phyloP scores from a whole-genome alignment of 495 filamentous ascomycete genomes.

The Oleoguttula mirabilis region DNA sequence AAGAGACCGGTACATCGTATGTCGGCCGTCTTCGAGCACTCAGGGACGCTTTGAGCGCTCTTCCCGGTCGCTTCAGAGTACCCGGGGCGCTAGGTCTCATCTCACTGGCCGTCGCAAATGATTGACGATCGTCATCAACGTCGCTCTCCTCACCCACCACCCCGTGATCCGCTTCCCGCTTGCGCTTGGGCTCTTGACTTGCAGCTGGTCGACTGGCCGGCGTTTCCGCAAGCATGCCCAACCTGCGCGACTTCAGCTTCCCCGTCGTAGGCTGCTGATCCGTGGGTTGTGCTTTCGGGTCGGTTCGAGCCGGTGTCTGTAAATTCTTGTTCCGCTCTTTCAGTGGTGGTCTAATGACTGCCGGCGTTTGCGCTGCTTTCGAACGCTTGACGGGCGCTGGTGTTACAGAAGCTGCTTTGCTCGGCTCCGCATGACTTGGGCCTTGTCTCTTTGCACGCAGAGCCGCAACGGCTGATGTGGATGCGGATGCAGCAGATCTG shows the following conservation, averaged over 20 bases:
- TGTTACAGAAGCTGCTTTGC: too few relatives aligned
- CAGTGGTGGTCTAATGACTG: too few relatives aligned
- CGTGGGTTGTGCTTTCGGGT: background rate
- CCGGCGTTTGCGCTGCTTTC: too few relatives aligned
- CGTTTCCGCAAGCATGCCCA: conserved; percentile 1
- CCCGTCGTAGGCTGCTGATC: background rate
- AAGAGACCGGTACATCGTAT: background rate
- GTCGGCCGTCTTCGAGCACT: conserved; percentile 2
- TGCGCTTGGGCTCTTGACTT: background rate
- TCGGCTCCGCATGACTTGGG: too few relatives aligned
- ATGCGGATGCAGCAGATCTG: too few relatives aligned
- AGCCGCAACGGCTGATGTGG: too few relatives aligned
- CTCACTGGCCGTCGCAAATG: background rate
- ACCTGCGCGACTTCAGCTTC: background rate
- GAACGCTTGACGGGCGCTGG: too few relatives aligned
- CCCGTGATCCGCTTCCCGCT: background rate
- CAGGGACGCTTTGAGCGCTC: too few relatives aligned
- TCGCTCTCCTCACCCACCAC: background rate
- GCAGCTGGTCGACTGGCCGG: background rate
- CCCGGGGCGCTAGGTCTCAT: too few relatives aligned
- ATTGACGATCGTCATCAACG: background rate
- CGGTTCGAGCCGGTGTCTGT: background rate
- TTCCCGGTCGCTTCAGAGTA: too few relatives aligned
- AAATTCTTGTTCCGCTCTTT: conserved; percentile 2
- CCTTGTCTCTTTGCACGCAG: too few relatives aligned